phyloP scores from a whole-genome alignment of 2,329 filamentous ascomycete species.

The Xylaria multiplex region DNA sequence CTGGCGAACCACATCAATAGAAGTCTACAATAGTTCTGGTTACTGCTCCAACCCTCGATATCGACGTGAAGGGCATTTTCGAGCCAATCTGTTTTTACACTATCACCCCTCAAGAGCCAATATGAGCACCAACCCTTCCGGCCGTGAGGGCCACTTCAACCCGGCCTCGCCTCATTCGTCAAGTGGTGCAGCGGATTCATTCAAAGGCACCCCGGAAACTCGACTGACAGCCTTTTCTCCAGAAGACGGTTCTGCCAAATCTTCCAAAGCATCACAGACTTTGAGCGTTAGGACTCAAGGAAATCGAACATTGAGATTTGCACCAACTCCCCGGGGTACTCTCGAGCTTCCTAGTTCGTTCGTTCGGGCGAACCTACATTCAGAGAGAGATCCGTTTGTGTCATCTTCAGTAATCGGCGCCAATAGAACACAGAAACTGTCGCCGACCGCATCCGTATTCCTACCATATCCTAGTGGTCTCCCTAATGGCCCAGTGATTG shows the following conservation, averaged over 20 bases:
- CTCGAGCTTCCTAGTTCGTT: constrained; percentile 41
- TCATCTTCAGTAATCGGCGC: constrained; percentile 50
- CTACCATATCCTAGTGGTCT: constrained; percentile 57
- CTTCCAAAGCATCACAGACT: constrained; percentile 52
- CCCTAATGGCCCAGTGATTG: constrained; percentile 32
- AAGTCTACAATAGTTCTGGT: not conserved
- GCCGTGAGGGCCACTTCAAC: constrained; percentile 55
- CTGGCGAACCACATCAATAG: not conserved
- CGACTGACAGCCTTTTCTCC: constrained; percentile 72
- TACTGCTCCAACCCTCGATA: not conserved
- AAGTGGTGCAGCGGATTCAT: constrained; percentile 63
- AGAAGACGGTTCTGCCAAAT: constrained; percentile 61
- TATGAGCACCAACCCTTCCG: constrained; percentile 51
- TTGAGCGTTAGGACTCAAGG: constrained; percentile 49
- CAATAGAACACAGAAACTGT: constrained; percentile 62
- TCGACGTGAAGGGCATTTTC: not conserved
- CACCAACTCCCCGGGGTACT: constrained; percentile 40
- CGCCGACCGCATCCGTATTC: constrained; percentile 71
- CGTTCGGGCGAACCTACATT: constrained; percentile 38
- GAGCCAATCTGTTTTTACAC: not conserved
- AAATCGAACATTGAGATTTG: constrained; percentile 41
- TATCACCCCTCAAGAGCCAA: constrained; percentile 3
- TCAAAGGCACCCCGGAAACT: constrained; percentile 72
- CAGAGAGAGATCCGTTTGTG: constrained; percentile 64
- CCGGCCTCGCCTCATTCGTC: constrained; percentile 63